phyloP scores from a whole-genome alignment of 768 basidiomycete species.

The Xerocomus brunneocitrinus region DNA sequence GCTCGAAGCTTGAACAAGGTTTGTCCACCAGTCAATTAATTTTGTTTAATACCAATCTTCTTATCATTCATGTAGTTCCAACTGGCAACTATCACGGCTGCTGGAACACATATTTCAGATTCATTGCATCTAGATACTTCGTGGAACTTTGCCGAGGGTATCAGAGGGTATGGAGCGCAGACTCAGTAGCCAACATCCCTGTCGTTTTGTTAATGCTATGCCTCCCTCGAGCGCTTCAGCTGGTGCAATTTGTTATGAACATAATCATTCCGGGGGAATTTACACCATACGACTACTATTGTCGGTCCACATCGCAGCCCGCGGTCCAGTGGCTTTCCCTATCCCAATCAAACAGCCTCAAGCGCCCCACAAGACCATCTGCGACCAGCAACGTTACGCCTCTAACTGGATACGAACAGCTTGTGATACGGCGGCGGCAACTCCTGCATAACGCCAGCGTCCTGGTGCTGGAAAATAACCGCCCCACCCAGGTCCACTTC shows the following conservation, averaged over 20 bases:
- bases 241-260: neutral
- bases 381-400: too few relatives aligned
- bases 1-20: constrained; percentile 96
- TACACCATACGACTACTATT: too few relatives aligned
- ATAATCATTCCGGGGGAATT: neutral
- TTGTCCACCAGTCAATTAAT: constrained; percentile 14
- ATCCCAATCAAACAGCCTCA: neutral
- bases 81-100: constrained; percentile 82
- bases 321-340: neutral
- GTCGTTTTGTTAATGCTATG: constrained; percentile 2
- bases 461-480: too few relatives aligned
- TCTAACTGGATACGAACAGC: too few relatives aligned
- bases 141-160: constrained; percentile 91
- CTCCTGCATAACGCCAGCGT: too few relatives aligned
- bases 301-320: too few relatives aligned
- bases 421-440: too few relatives aligned
- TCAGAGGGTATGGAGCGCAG: constrained; percentile 88
- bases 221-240: neutral
- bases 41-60: neutral
- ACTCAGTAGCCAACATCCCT: constrained; percentile 51
- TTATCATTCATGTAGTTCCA: constrained; percentile 64
- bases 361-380: neutral
- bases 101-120: constrained; percentile 77
- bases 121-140: constrained; percentile 69
- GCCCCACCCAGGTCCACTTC: too few relatives aligned